Conservation (phyloP, 2,329 filamentous ascomycete species). For the Botrytis paeoniae region DNA sequence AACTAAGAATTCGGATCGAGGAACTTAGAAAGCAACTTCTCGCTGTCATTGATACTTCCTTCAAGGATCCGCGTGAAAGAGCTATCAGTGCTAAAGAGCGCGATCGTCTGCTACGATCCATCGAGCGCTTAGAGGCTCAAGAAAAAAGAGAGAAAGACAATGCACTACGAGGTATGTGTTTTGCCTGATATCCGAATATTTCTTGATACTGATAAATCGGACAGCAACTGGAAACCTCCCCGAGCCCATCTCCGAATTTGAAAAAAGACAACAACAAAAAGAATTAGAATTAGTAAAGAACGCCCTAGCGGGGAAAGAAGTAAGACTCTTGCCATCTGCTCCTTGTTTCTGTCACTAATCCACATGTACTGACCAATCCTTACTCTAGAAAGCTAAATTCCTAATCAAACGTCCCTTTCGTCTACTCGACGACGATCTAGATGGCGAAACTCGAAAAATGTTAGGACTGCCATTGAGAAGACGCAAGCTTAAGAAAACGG, state of each 20-base stretch:
- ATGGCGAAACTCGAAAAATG: slow-evolving; percentile 16
- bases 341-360: background rate
- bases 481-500: slow-evolving; percentile 11
- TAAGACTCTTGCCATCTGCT: background rate
- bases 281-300: slow-evolving; percentile 15
- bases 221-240: slow-evolving; percentile 18
- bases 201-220: background rate
- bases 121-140: slow-evolving; percentile 17
- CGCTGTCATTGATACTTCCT: slow-evolving; percentile 2
- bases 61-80: background rate
- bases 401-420: background rate
- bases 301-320: slow-evolving; percentile 15
- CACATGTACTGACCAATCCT: background rate
- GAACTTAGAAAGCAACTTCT: slow-evolving; percentile 11
- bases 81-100: background rate
- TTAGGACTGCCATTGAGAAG: slow-evolving; percentile 9
- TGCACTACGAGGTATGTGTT: slow-evolving; percentile 16
- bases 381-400: background rate
- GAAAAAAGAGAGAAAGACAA: slow-evolving; percentile 14
- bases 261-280: slow-evolving; percentile 21
- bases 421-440: slow-evolving; percentile 1
- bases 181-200: background rate
- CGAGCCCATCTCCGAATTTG: slow-evolving; percentile 20
- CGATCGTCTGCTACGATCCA: slow-evolving; percentile 10
- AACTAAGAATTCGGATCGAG: background rate